A percentile compares a stretch with the other conserved stretches of the same genome.
phyloP scores from a whole-genome alignment of 805 yeast species.

The Pichia rugopelliculosa region DNA sequence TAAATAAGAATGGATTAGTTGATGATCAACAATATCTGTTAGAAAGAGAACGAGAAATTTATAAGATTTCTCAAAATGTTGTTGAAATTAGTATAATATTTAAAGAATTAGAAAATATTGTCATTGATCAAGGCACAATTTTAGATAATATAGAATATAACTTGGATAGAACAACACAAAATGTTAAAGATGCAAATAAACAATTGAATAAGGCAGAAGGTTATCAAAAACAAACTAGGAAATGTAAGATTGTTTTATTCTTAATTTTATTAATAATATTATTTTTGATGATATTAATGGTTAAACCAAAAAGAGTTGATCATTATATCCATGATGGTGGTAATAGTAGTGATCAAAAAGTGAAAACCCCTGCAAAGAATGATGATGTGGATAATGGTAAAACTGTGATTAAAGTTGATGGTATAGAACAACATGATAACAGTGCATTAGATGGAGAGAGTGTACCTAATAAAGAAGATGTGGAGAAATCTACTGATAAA shows the following conservation, averaged over 20 bases:
- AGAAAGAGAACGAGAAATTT: conserved; percentile 84
- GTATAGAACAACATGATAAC: no score
- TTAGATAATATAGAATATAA: conserved; percentile 93
- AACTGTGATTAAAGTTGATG: no score
- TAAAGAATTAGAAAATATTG: conserved; percentile 84
- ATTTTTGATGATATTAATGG: conserved; percentile 58
- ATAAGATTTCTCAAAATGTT: conserved; percentile 87
- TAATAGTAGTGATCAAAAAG: background rate
- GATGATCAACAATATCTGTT: conserved; percentile 67
- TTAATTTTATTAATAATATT: conserved; percentile 65
- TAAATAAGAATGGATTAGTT: conserved; percentile 39
- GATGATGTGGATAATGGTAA: background rate
- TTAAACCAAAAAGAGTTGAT: conserved; percentile 44
- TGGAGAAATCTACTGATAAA: background rate
- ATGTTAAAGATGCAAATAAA: conserved; percentile 68
- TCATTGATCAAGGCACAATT: conserved; percentile 92
- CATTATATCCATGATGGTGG: conserved; percentile 22
- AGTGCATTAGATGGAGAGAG: no score
- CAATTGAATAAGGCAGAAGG: conserved; percentile 69
- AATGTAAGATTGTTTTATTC: conserved; percentile 79
- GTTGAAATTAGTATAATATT: conserved; percentile 89
- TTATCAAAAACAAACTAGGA: conserved; percentile 83
- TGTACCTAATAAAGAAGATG: background rate
- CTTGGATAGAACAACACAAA: conserved; percentile 67
- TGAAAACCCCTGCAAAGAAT: background rate